Evolutionary conservation across 129 eudicot species (phyloP), one percentile per base, ranked within the genome.

Genomic region (Logfia minima): DNA sequence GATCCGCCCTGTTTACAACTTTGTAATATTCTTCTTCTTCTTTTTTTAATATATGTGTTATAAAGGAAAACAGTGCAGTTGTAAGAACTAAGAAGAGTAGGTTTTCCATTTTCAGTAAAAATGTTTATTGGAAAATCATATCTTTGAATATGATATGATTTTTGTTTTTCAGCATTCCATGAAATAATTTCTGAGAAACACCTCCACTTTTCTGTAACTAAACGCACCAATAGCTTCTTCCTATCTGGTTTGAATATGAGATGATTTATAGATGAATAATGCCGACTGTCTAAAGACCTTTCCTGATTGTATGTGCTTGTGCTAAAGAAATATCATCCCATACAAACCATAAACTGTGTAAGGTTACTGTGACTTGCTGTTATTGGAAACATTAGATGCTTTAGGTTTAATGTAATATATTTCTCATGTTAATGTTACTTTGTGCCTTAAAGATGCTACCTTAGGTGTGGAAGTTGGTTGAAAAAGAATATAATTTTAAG

Each of bases 401-500:
- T 63, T 10, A 6, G 22, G 18, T 9, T 62, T 19, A 62, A 19
- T 62, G 67, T 62, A 26, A 19, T 63, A 63, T 63, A 63, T 63
- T 28, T 13, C 14, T 63, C 39, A 63, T 26, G 41, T 62, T 62
- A 62, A 13, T 62, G 37, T 26, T 63, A 63, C 68, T 63, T 31
- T 63, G 18, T 63, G 16, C 35, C 35, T 28, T 63, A 63, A 28
- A 28, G 19, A 63, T 28, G 39, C 18, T 14, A 28, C 68, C 17
- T 73, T 6, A 16, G 24, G 61, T 37, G 7, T 62, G 58, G 14
- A 32, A 74, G 59, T 24, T 74, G 23, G 24, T 34, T 58, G 39
- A 61, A 34, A 73, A 22, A 34, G 62, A 73, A 56, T 28, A 60
- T 34, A 60, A 60, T n/a, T 39, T 59, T 74, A 74, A 53, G 31